These are phyloP conservation scores for Xeromyces bisporus DNA, from an alignment of 495 filamentous ascomycete species.

Conservation along the genomic window DNA sequence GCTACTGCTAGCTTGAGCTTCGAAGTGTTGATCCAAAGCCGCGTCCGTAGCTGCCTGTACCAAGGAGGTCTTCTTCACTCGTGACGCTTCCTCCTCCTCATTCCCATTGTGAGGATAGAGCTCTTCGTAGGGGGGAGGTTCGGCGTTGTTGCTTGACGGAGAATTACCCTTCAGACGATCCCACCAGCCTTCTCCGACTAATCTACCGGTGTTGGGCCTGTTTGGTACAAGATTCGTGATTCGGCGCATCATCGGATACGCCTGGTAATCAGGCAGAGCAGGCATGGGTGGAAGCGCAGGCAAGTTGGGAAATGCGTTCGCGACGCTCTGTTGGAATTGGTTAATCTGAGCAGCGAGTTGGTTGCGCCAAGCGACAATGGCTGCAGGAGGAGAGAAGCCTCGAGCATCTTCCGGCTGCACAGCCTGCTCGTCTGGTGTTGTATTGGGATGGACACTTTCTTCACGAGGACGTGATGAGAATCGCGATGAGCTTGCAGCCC, in stretches of 20 bases:
- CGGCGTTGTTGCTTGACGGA: conserved; percentile 19
- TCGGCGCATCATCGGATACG: conserved; percentile 51
- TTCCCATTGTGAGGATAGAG: conserved; percentile 45
- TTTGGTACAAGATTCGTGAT: conserved; percentile 60
- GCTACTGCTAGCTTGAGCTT: conserved; percentile 31
- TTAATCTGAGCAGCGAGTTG: conserved; percentile 64
- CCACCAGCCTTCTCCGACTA: conserved; percentile 48
- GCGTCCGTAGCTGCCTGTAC: conserved; percentile 46
- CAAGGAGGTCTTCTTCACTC: conserved; percentile 45
- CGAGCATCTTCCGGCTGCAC: conserved; percentile 14
- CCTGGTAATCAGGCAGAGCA: conserved; percentile 53
- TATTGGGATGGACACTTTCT: conserved; percentile 8
- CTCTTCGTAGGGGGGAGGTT: conserved; percentile 67
- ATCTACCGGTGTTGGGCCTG: conserved; percentile 26
- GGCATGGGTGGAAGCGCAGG: conserved; percentile 43
- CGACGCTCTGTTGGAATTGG: conserved; percentile 56
- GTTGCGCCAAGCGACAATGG: conserved; percentile 58
- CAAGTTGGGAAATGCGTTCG: conserved; percentile 52
- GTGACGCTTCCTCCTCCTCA: conserved; percentile 24
- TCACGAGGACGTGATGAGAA: conserved; percentile 9
- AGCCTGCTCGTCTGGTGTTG: conserved; percentile 11
- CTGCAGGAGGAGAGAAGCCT: conserved; percentile 38
- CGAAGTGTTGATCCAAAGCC: conserved; percentile 50
- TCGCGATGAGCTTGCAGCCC: conserved; percentile 15
- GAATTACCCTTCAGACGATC: conserved; percentile 40